Base-by-base conservation (phyloP, 2,329 filamentous ascomycete species). In the Ophiostoma fasciatum region DNA sequence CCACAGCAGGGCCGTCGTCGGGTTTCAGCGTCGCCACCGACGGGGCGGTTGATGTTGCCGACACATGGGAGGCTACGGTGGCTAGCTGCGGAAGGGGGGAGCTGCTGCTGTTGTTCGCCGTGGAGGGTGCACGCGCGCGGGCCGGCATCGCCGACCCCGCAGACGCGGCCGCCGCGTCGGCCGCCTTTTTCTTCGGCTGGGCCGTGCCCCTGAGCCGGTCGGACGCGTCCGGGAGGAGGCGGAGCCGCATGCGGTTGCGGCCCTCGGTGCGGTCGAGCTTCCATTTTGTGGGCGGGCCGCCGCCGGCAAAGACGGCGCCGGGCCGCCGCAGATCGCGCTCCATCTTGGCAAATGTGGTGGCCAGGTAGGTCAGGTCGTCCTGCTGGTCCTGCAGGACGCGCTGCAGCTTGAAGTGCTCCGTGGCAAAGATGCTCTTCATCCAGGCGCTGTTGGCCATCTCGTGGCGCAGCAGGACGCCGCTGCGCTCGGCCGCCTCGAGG, bases 201-300 rank as follows among this genome's bases (percentile, higher is more conserved):
- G 87, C 93, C 31, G 80, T 73, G 31, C 80, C 73, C 36, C 77
- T 68, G 18, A 74, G 68, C 1, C 68, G 64, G 0, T 71, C 35
- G 4, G 49, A 70, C 38, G 73, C 72, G 51, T 94, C 87, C 1
- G 87, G 82, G 1, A 94, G 66, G 34, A 94, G 71, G 20, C 90
- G 75, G 48, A 94, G 66, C 13, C 92, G 76, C 84, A 96, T 96
- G 14, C 92, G 78, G 53, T 94, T 94, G 10, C 87, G 78, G 10
- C 90, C 88, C 60, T 98, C 90, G 0, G 90, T 96, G 48, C 92
- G 78, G 51, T 98, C 90, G 12, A 98, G 70, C 48, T 88, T 85
- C 88, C 88, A 98, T 53, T 81, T 92, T 1, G 22, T 21, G 4
- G 39, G 17, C 12, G 28, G 21, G 3, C 65, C 62, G 0, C 68